These are phyloP conservation scores for Colletotrichum siamense DNA, from an alignment of 2,329 filamentous ascomycete species.

Conservation along the genomic window DNA sequence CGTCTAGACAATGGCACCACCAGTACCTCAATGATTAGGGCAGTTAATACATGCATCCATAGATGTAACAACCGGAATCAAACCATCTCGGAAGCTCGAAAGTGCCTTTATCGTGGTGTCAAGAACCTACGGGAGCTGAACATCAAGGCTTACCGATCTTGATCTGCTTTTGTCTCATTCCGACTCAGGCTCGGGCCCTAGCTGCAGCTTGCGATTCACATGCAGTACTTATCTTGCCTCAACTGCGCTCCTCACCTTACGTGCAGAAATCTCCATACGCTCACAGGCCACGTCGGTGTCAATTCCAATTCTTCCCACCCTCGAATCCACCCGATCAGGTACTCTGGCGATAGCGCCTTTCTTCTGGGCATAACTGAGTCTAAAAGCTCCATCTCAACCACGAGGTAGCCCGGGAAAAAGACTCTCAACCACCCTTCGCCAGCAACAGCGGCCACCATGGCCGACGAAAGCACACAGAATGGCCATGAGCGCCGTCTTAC, in stretches of 20 bases:
- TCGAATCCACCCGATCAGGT: neutral
- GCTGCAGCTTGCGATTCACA: neutral
- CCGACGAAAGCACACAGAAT: neutral
- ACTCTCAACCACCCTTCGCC: neutral
- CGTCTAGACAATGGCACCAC: neutral
- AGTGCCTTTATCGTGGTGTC: neutral
- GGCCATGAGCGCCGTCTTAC: conserved; percentile 3
- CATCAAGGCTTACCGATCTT: neutral
- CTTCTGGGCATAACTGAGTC: neutral
- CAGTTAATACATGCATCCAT: neutral
- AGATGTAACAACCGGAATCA: neutral
- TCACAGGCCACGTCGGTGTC: neutral
- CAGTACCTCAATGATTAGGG: neutral
- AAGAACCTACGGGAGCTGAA: neutral
- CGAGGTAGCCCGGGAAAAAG: neutral
- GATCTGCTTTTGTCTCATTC: neutral
- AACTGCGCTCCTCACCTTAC: neutral
- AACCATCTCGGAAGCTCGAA: neutral
- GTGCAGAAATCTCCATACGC: neutral
- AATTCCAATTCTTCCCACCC: neutral
- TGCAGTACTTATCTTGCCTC: neutral
- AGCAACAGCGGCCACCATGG: neutral
- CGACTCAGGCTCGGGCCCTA: neutral
- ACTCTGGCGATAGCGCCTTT: neutral
- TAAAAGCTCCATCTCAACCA: neutral